Evolutionary conservation across 495 filamentous ascomycete genomes (phyloP).

Genomic region (Hyaloscypha finlandica): DNA sequence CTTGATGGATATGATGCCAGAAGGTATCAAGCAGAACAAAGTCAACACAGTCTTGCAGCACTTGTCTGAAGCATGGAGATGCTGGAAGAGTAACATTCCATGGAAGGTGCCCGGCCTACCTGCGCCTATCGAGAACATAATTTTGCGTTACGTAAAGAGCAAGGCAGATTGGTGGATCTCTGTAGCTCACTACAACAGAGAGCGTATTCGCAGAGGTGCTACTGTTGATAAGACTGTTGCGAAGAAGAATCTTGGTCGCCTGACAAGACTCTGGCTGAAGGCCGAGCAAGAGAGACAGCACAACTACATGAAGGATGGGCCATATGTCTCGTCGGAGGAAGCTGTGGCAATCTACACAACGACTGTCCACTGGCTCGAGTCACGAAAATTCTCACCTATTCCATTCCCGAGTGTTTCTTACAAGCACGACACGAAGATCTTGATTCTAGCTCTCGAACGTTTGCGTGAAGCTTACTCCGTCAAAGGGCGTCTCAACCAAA

Average conservation of each 20-base stretch:
- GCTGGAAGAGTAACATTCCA: constrained; percentile 99
- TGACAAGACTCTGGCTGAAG: constrained; percentile 97
- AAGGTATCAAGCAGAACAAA: constrained; percentile 99
- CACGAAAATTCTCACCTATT: constrained; percentile 96
- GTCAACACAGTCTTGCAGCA: constrained; percentile 98
- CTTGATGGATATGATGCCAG: constrained; percentile 99
- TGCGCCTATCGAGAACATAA: constrained; percentile 97
- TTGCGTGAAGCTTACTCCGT: constrained; percentile 96
- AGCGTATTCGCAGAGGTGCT: constrained; percentile 91
- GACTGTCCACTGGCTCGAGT: constrained; percentile 98
- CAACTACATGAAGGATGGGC: constrained; percentile 99
- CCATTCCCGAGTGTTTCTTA: constrained; percentile 99
- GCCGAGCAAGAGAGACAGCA: constrained; percentile 98
- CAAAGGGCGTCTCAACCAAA: constrained; percentile 96
- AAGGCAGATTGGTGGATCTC: constrained; percentile 99
- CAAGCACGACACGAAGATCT: constrained; percentile 99
- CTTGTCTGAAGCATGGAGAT: constrained; percentile 96
- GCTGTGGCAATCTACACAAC: constrained; percentile 98
- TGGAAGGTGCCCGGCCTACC: constrained; percentile 98
- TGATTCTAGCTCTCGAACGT: constrained; percentile 94
- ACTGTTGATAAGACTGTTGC: constrained; percentile 99
- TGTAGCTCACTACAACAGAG: constrained; percentile 97
- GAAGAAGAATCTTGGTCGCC: constrained; percentile 96
- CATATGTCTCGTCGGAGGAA: constrained; percentile 97
- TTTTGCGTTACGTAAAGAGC: constrained; percentile 95